Evolutionary conservation across 345 rosid genomes (phyloP).

Genomic region (Citrus hindsii): DNA sequence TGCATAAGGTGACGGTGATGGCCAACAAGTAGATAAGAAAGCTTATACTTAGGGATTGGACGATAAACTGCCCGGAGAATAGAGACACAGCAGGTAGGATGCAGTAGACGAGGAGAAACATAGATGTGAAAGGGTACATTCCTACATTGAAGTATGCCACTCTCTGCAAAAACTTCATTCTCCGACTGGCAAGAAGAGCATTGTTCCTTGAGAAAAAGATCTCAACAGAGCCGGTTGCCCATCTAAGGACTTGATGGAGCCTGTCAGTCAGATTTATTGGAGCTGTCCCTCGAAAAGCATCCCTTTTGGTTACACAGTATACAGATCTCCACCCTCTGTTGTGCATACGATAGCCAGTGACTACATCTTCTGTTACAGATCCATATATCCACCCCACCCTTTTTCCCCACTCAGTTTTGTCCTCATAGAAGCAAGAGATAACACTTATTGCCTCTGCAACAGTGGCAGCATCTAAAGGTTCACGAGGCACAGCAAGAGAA

Average conservation of each 20-base stretch:
- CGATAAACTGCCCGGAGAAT: slow-evolving; percentile 75
- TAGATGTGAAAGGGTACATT: slow-evolving; percentile 78
- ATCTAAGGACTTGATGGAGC: slow-evolving; percentile 79
- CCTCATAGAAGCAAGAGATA: slow-evolving; percentile 79
- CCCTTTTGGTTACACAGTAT: slow-evolving; percentile 72
- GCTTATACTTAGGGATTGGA: slow-evolving; percentile 49
- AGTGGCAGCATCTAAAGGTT: slow-evolving; percentile 80
- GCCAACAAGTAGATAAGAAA: slow-evolving; percentile 53
- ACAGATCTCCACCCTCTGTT: slow-evolving; percentile 86
- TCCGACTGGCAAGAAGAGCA: slow-evolving; percentile 50
- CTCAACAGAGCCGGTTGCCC: slow-evolving; percentile 89
- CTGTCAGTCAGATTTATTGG: slow-evolving; percentile 75
- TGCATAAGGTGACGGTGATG: slow-evolving; percentile 56
- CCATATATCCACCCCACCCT: slow-evolving; percentile 88
- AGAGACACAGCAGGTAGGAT: slow-evolving; percentile 64
- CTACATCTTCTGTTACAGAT: slow-evolving; percentile 81
- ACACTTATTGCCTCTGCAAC: slow-evolving; percentile 79
- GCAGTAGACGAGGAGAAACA: slow-evolving; percentile 74
- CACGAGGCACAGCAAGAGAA: slow-evolving; percentile 73
- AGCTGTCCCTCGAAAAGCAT: slow-evolving; percentile 75
- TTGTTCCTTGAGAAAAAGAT: slow-evolving; percentile 78
- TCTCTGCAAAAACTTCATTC: slow-evolving; percentile 70
- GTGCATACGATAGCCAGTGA: slow-evolving; percentile 79
- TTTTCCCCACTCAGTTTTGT: slow-evolving; percentile 78
- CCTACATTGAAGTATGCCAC: slow-evolving; percentile 73